A percentile compares a stretch with the other conserved stretches of the same genome.
These are phyloP conservation scores for Lactarius hatsudake DNA, from an alignment of 768 basidiomycete species.

Conservation along the genomic window DNA sequence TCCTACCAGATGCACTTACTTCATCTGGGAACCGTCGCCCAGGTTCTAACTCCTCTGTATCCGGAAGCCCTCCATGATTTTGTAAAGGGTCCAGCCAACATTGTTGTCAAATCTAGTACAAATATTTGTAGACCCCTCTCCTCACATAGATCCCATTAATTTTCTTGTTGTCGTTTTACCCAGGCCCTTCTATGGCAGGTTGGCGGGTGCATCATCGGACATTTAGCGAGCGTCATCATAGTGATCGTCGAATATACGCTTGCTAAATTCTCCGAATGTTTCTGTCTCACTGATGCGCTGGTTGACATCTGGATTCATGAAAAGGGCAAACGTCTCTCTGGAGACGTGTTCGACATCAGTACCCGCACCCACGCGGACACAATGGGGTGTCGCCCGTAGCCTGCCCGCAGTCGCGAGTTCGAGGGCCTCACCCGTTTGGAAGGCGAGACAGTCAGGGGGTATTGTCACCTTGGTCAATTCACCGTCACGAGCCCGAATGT, in stretches of 20 bases:
- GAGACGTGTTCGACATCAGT: conserved; percentile 49
- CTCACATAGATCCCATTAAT: conserved; percentile 13
- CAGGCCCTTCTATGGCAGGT: background rate
- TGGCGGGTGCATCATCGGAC: conserved; percentile 19
- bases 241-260: conserved; percentile 68
- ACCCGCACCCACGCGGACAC: conserved; percentile 70
- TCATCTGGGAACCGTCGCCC: conserved; percentile 22
- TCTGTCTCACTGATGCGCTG: conserved; percentile 64
- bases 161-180: background rate
- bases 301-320: conserved; percentile 86
- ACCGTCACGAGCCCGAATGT: conserved; percentile 84
- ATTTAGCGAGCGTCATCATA: conserved; percentile 38
- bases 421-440: conserved; percentile 96
- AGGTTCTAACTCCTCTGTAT: conserved; percentile 20
- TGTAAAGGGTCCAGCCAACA: background rate
- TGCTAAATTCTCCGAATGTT: conserved; percentile 91
- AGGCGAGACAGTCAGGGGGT: conserved; percentile 81
- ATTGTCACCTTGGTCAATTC: conserved; percentile 81
- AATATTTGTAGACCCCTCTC: background rate
- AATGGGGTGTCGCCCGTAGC: conserved; percentile 92
- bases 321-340: conserved; percentile 86
- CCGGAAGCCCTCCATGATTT: conserved; percentile 14
- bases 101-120: background rate
- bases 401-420: conserved; percentile 80
- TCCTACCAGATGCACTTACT: conserved; percentile 27